Conservation (phyloP, 2,329 filamentous ascomycete species). For the Fusarium aywerte region DNA sequence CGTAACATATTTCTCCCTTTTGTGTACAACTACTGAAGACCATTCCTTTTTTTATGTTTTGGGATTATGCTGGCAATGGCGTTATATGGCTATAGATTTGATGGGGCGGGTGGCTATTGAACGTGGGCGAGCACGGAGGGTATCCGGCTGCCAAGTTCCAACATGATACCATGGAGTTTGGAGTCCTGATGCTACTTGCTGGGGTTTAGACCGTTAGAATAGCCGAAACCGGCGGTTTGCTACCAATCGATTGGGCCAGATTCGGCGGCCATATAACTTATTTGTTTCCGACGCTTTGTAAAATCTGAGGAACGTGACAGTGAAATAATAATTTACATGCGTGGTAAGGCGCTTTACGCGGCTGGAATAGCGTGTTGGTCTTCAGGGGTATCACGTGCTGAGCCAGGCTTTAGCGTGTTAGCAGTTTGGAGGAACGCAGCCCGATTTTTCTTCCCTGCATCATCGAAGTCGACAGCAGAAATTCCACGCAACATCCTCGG, state of each 20-base stretch:
- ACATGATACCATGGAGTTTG: conserved; percentile 53
- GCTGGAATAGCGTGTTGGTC: conserved; percentile 31
- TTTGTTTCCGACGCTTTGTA: neutral
- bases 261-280: too few species aligned
- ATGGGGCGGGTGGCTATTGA: conserved; percentile 32
- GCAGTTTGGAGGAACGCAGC: conserved; percentile 31
- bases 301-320: neutral
- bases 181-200: conserved; percentile 37
- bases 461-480: conserved; percentile 41
- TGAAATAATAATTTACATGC: neutral
- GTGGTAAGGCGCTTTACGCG: conserved; percentile 15
- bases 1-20: conserved; percentile 32
- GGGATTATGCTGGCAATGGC: conserved; percentile 26
- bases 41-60: conserved; percentile 15
- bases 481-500: conserved; percentile 35
- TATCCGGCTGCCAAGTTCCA: conserved; percentile 42
- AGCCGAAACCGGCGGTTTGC: conserved; percentile 19
- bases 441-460: conserved; percentile 48
- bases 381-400: conserved; percentile 48
- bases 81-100: conserved; percentile 33
- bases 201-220: conserved; percentile 30
- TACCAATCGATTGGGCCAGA: conserved; percentile 1
- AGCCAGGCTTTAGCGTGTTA: conserved; percentile 38
- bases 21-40: conserved; percentile 3
- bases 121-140: conserved; percentile 29